Base-by-base conservation (phyloP, 768 basidiomycete species). In the Ephemerocybe angulata region DNA sequence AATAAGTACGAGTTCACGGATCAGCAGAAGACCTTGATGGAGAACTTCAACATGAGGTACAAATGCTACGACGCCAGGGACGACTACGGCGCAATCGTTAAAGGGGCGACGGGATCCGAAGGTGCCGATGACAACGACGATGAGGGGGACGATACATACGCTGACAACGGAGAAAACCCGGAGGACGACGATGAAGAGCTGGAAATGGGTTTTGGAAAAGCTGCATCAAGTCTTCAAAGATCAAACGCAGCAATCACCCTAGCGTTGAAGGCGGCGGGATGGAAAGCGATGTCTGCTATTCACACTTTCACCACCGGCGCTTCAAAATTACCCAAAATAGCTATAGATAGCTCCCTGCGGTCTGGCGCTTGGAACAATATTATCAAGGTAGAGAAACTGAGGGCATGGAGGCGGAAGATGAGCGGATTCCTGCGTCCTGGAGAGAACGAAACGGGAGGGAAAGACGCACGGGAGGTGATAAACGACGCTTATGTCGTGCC, bases 51-150 rank as follows among this genome's bases (percentile, higher is more conserved):
- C 3, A 41, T 52, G 17, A 2, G 50, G 19, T 52, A 52, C 30
- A 25, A 52, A 25, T 56, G 49, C 30, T 56, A 51, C 25, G 50
- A 46, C 29, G 43, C 35, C 1, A n/a, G 50, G 4, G 50, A 52
- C 24, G 50, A 52, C 28, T 52, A 33, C 25, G 12, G 17, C 24
- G 25, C 22, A 41, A 8, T 10, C 15, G 7, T 41, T 8, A 41
- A 41, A n/a, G n/a, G n/a, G 38, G 15, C 10, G 15, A 41, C 33
- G 33, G 33, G 33, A 35, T 8, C 33, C 33, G 33, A 8, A 17
- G 33, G 17, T 8, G 33, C 8, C 8, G 33, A 35, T 35, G 33
- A 8, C 17, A 17, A 35, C 8, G 8, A 8, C 8, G 33, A 35
- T 8, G 33, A 35, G 8, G 33, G 17, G 8, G 33, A 35, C 33